Evolutionary conservation across 2,329 filamentous ascomycete species (phyloP), one percentile per base, ranked within the genome.

Genomic region (Ophiostoma novo-ulmi): DNA sequence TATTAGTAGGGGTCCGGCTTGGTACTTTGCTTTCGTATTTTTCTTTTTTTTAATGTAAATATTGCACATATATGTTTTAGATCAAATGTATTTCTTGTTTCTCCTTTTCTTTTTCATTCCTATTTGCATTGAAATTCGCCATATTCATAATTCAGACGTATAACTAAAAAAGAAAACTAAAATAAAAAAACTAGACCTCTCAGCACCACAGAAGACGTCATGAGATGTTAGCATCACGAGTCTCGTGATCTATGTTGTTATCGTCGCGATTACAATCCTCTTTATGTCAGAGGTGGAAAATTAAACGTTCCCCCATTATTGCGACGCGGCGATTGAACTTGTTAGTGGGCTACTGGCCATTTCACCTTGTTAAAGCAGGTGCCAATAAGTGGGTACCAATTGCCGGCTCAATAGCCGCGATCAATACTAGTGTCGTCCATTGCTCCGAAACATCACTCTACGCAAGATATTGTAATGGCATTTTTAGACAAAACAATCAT

Each of bases 231-330:
- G 11, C 22, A 48, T 58, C n/a, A 58, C 44, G 13, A 58, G 52
- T 26, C 8, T 58, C 3, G n/a, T 58, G 22, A 13, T 26, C 22
- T 1, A 26, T 26, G 22, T 1, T 74, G 75, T 26, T 22, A 26
- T 58, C 52, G 22, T 26, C 1, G 22, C 22, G 52, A 58, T 58
- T 58, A 44, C 58, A 70, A 68, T 69, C 35, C 35, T 38, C 26
- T n/a, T 26, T 61, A 52, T 64, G 39, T 71, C 68, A 71, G 69
- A 67, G 67, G 70, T 71, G 70, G 70, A 69, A 71, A 69, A 69
- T 67, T 58, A 65, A 35, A 58, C n/a, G n/a, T 17, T 55, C 4
- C 17, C 17, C 52, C n/a, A 58, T 13, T 58, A n/a, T n/a, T 55
- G 55, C 55, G 26, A 26, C 22, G 55, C 55, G 55, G 55, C 55